Conservation (phyloP, 257 asterid genomes). For the Scutellaria barbata region DNA sequence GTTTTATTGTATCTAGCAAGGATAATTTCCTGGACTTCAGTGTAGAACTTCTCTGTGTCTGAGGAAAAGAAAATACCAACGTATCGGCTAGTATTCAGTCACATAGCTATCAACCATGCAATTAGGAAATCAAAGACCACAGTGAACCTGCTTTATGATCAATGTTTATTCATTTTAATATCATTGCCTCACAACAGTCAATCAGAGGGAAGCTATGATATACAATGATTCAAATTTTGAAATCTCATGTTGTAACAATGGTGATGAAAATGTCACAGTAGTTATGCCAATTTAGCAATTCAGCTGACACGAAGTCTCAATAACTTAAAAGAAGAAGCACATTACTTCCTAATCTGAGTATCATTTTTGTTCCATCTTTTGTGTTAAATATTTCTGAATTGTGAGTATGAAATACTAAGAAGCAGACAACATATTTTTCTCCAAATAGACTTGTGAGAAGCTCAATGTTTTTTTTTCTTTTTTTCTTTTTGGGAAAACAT, state of each 20-base stretch:
- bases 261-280: constrained; percentile 1
- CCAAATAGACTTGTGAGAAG: not conserved
- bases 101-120: not conserved
- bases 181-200: constrained; percentile 1
- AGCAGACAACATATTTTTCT: constrained; percentile 12
- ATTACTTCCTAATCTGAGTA: too few relatives aligned
- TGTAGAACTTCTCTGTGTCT: constrained; percentile 95
- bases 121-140: constrained; percentile 13
- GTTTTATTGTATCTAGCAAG: constrained; percentile 84
- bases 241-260: not conserved
- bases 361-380: not conserved
- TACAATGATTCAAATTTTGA: not conserved
- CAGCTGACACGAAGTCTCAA: not conserved
- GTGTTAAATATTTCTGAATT: not conserved
- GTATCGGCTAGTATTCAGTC: constrained; percentile 16
- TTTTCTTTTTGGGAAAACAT: not conserved
- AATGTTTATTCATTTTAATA: not conserved
- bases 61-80: constrained; percentile 31
- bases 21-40: constrained; percentile 88
- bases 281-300: not conserved
- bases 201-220: not conserved
- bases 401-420: not conserved
- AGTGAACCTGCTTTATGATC: not conserved
- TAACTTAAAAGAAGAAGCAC: too few relatives aligned
- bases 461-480: not conserved